Evolutionary conservation across 2,329 filamentous ascomycete species (phyloP), one percentile per base, ranked within the genome.

Genomic region (Penicillium sp.): DNA sequence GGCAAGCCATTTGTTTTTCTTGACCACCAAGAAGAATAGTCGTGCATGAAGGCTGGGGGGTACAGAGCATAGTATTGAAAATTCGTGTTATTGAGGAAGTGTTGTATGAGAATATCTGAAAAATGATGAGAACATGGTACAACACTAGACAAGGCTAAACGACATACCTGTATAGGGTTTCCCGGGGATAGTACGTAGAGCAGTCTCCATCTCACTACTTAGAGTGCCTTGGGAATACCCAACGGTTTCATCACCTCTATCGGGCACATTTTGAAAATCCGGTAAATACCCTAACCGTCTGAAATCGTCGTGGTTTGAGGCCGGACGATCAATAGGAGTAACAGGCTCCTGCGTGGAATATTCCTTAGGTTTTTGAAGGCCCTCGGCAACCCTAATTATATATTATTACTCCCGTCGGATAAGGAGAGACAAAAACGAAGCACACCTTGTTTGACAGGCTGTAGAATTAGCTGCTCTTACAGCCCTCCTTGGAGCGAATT

Each of bases 61-160:
- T 83, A 83, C 7, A 84, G 74, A 45, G 76, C 70, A 61, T 78
- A 82, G 63, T 83, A 83, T 31, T 80, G 78, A 56, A 79, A 78
- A 60, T 84, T 83, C 47, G 78, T 76, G 5, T 77, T 75, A 50
- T 70, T 72, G 7, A 84, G 71, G 64, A 80, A 84, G 64, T 82
- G 76, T 50, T 83, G 80, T 2, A 84, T 74, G 17, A 84, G 73
- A 2, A 76, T 72, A 61, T 84, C 82, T 82, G 53, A n/a, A 30
- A 35, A 1, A n/a, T 5, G 19, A 17, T 65, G 21, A 70, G 58
- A 19, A 56, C 8, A 15, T 29, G 8, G 11, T 15, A 41, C 26
- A 31, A 9, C 19, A 15, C 7, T 26, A 8, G 13, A 50, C 46
- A 23, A 11, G 13, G 15, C 7, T 1, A 35, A 35, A 49, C 17